phyloP scores from a whole-genome alignment of 2,329 filamentous ascomycete genomes.

The Tympanopsis confertula region DNA sequence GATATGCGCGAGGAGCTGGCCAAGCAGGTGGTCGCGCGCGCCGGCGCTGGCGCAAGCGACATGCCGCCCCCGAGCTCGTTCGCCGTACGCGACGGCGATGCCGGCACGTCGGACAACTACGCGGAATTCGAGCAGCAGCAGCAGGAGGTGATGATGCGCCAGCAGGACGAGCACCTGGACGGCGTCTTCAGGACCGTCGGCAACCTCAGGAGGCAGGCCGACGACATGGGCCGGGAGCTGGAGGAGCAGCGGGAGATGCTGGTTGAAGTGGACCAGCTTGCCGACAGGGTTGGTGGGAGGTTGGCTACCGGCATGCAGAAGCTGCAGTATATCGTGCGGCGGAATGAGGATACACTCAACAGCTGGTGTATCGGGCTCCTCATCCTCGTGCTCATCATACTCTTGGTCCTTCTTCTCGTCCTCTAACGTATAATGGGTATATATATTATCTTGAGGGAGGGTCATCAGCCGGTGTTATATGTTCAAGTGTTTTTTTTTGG shows the following conservation, averaged over 20 bases:
- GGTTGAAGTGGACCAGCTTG: slow-evolving; percentile 70
- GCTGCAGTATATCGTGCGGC: slow-evolving; percentile 70
- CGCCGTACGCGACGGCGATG: slow-evolving; percentile 45
- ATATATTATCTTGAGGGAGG: no score
- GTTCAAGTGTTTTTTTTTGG: slow-evolving; percentile 3
- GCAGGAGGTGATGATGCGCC: slow-evolving; percentile 81
- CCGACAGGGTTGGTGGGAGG: slow-evolving; percentile 77
- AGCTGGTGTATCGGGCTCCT: slow-evolving; percentile 84
- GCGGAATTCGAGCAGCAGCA: slow-evolving; percentile 81
- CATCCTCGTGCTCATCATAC: slow-evolving; percentile 76
- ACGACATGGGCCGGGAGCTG: slow-evolving; percentile 90
- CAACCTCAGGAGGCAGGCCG: slow-evolving; percentile 77
- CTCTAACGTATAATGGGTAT: slow-evolving; percentile 25
- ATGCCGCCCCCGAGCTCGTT: slow-evolving; percentile 41
- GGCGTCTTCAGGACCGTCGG: slow-evolving; percentile 88
- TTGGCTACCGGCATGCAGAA: slow-evolving; percentile 78
- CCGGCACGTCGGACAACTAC: slow-evolving; percentile 49
- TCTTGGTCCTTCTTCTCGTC: slow-evolving; percentile 68
- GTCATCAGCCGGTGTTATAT: no score
- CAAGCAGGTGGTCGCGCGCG: slow-evolving; percentile 36
- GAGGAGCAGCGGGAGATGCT: slow-evolving; percentile 90
- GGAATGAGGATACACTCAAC: slow-evolving; percentile 79
- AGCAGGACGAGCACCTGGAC: slow-evolving; percentile 88
- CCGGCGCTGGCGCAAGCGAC: slow-evolving; percentile 24
- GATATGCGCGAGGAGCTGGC: slow-evolving; percentile 77